These are phyloP conservation scores for Arthroderma sp. DNA, from an alignment of 2,329 filamentous ascomycete species.

Conservation along the genomic window DNA sequence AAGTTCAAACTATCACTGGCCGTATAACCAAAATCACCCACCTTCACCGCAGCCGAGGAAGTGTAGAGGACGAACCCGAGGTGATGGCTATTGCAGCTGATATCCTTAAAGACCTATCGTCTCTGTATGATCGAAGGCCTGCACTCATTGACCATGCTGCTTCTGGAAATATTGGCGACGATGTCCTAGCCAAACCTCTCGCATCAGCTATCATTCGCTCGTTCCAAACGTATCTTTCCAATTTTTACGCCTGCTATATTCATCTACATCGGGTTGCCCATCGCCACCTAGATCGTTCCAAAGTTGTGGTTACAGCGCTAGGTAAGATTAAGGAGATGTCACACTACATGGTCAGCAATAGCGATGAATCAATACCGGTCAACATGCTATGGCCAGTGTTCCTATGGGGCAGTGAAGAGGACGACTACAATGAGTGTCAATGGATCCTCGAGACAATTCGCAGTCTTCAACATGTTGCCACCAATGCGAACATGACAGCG, in stretches of 20 bases:
- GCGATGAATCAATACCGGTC: constrained; percentile 29
- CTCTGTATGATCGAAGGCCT: constrained; percentile 37
- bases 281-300: constrained; percentile 34
- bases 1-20: constrained; percentile 43
- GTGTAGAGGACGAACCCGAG: constrained; percentile 43
- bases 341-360: constrained; percentile 31
- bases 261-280: constrained; percentile 44
- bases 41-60: constrained; percentile 41
- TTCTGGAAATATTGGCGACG: constrained; percentile 36
- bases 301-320: constrained; percentile 31
- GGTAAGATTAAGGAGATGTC: constrained; percentile 36
- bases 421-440: constrained; percentile 31
- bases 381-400: constrained; percentile 45
- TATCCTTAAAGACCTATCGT: constrained; percentile 37
- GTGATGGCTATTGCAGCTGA: constrained; percentile 40
- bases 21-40: constrained; percentile 42
- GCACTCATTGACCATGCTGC: constrained; percentile 43
- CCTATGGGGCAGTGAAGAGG: constrained; percentile 43
- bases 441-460: constrained; percentile 41
- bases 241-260: constrained; percentile 42
- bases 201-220: constrained; percentile 38
- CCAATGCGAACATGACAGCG: constrained; percentile 25
- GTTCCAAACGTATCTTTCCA: constrained; percentile 42
- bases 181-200: constrained; percentile 37
- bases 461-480: constrained; percentile 21